Evolutionary conservation across 2,329 filamentous ascomycete species (phyloP).

Genomic region (Calonectria fujianensis): DNA sequence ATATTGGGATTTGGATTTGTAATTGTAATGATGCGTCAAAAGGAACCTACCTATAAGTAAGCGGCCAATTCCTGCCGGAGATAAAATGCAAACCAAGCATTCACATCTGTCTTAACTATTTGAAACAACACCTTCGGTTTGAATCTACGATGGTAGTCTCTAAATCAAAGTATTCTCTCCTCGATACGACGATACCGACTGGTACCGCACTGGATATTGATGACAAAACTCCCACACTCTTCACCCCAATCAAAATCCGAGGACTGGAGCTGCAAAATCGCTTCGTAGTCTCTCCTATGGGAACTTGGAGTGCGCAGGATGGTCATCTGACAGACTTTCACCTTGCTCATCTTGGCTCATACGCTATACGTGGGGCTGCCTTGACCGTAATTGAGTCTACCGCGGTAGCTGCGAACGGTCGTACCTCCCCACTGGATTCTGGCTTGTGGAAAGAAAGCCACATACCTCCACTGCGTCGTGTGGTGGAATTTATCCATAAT

Average conservation of each 20-base stretch:
- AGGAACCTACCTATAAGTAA: background rate
- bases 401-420: constrained; percentile 81
- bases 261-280: constrained; percentile 72
- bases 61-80: background rate
- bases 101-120: background rate
- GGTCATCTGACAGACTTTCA: constrained; percentile 88
- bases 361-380: constrained; percentile 82
- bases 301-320: constrained; percentile 72
- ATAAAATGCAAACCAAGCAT: background rate
- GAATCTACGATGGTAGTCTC: background rate
- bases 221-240: constrained; percentile 66
- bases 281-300: constrained; percentile 76
- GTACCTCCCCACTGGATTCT: constrained; percentile 86
- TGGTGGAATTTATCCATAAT: constrained; percentile 85
- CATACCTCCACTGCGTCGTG: constrained; percentile 79
- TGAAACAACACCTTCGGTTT: background rate
- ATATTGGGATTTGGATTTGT: no score
- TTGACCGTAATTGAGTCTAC: constrained; percentile 87
- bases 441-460: constrained; percentile 91
- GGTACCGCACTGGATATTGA: background rate
- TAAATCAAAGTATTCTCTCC: background rate
- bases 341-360: constrained; percentile 86
- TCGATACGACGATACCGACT: background rate
- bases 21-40: background rate
- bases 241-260: constrained; percentile 73